Evolutionary conservation across 1,284 basidiomycete genomes (phyloP).

Genomic region (Cryptococcus deneoformans): DNA sequence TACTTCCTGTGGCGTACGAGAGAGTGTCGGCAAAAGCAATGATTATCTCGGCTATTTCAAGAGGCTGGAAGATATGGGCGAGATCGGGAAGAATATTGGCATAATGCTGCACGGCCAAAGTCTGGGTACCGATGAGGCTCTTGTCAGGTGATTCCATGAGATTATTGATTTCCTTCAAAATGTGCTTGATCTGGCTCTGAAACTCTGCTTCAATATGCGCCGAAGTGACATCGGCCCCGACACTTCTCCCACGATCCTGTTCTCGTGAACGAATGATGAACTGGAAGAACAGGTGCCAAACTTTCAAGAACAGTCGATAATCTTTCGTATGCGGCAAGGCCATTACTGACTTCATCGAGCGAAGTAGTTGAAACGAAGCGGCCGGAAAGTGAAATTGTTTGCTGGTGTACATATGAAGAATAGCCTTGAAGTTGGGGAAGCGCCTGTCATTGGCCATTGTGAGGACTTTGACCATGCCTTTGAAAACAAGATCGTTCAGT

Average conservation of each 20-base stretch:
- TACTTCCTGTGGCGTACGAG: slow-evolving; percentile 72
- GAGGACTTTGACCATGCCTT: slow-evolving; percentile 83
- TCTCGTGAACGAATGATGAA: slow-evolving; percentile 86
- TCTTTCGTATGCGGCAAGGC: slow-evolving; percentile 69
- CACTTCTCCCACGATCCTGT: slow-evolving; percentile 75
- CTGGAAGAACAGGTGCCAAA: slow-evolving; percentile 93
- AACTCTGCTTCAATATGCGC: slow-evolving; percentile 83
- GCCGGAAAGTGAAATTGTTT: slow-evolving; percentile 77
- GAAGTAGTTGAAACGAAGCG: slow-evolving; percentile 76
- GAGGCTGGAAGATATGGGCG: slow-evolving; percentile 69
- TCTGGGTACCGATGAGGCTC: slow-evolving; percentile 89
- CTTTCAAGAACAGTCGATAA: slow-evolving; percentile 85
- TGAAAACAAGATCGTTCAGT: slow-evolving; percentile 84
- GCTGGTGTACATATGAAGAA: slow-evolving; percentile 90
- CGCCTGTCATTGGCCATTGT: slow-evolving; percentile 88
- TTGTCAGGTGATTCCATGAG: slow-evolving; percentile 83
- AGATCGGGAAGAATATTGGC: slow-evolving; percentile 88
- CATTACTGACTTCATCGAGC: slow-evolving; percentile 81
- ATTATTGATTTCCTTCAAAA: slow-evolving; percentile 75
- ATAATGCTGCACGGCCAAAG: slow-evolving; percentile 89
- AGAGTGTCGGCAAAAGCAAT: slow-evolving; percentile 84
- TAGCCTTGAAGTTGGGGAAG: slow-evolving; percentile 93
- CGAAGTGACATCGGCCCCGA: slow-evolving; percentile 73
- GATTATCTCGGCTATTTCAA: slow-evolving; percentile 79
- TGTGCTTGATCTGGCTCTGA: slow-evolving; percentile 72